A percentile compares a stretch with the other conserved stretches of the same genome.
Evolutionary conservation across 306 rosid genomes (phyloP).

Genomic region (Luffa acutangula): DNA sequence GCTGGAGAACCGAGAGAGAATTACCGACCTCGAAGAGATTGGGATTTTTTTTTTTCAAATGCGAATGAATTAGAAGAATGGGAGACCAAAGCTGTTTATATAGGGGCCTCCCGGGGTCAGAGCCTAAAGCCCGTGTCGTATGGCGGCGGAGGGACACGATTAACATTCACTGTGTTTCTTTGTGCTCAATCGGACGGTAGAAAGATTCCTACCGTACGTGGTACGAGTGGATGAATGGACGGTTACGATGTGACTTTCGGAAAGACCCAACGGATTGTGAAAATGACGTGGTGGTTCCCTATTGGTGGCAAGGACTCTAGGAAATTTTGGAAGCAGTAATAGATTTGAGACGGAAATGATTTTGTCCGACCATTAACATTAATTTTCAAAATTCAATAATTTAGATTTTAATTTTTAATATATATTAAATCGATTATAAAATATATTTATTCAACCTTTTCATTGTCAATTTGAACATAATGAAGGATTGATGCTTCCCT

Average conservation of each 20-base stretch:
- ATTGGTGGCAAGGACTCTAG: neutral
- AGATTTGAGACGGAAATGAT: neutral
- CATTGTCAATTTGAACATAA: no score
- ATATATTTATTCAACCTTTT: no score
- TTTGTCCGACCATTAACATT: neutral
- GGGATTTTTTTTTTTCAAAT: neutral
- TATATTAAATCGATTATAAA: no score
- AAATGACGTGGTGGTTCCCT: neutral
- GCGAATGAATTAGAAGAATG: neutral
- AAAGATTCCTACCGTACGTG: neutral
- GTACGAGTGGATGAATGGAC: neutral
- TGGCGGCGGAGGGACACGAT: constrained; percentile 10
- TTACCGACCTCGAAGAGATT: neutral
- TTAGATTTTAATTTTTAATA: no score
- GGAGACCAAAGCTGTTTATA: neutral
- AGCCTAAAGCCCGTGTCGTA: neutral
- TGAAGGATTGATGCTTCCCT: no score
- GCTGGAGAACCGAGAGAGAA: neutral
- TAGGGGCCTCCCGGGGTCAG: neutral
- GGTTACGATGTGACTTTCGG: neutral
- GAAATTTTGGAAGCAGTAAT: neutral
- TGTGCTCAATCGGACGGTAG: neutral
- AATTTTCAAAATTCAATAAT: no score
- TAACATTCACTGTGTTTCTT: neutral
- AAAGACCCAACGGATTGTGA: neutral